These are phyloP conservation scores for Microdochium nivale DNA, from an alignment of 2,329 filamentous ascomycete genomes.

Conservation along the genomic window DNA sequence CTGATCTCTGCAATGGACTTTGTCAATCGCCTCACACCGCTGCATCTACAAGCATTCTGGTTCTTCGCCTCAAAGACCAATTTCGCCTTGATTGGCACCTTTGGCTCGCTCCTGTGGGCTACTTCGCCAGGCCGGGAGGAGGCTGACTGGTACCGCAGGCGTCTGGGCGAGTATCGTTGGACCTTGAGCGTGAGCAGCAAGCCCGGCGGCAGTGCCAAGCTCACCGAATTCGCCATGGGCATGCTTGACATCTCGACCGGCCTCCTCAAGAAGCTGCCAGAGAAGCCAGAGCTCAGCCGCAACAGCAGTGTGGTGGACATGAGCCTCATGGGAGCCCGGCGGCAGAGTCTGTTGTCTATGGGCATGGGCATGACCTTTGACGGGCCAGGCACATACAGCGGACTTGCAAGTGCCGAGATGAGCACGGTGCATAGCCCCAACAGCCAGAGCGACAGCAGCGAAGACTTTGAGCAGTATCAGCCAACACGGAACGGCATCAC, in stretches of 20 bases:
- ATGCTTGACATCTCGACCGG: slow-evolving; percentile 67
- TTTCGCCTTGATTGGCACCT: slow-evolving; percentile 91
- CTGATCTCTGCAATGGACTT: slow-evolving; percentile 97
- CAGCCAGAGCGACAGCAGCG: slow-evolving; percentile 41
- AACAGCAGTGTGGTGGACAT: slow-evolving; percentile 42
- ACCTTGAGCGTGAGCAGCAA: slow-evolving; percentile 81
- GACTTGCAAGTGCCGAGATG: slow-evolving; percentile 35
- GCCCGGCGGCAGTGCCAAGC: slow-evolving; percentile 47
- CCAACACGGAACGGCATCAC: not conserved
- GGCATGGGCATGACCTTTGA: slow-evolving; percentile 16
- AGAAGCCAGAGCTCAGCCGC: slow-evolving; percentile 59
- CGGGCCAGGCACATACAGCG: slow-evolving; percentile 27
- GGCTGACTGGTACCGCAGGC: slow-evolving; percentile 81
- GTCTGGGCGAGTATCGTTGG: slow-evolving; percentile 88
- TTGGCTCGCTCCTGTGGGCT: slow-evolving; percentile 82
- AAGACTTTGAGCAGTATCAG: slow-evolving; percentile 29
- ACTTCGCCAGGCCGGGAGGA: slow-evolving; percentile 83
- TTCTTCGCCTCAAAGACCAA: slow-evolving; percentile 82
- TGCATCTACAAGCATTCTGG: slow-evolving; percentile 88
- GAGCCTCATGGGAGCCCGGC: slow-evolving; percentile 19
- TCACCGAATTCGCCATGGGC: slow-evolving; percentile 66
- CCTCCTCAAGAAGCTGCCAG: slow-evolving; percentile 59
- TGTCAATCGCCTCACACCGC: slow-evolving; percentile 81
- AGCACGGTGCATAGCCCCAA: slow-evolving; percentile 44
- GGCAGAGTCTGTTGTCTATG: slow-evolving; percentile 27